Evolutionary conservation across 2,329 filamentous ascomycete genomes (phyloP), one percentile per base, ranked within the genome.

Genomic region (Fonsecaea nubica): DNA sequence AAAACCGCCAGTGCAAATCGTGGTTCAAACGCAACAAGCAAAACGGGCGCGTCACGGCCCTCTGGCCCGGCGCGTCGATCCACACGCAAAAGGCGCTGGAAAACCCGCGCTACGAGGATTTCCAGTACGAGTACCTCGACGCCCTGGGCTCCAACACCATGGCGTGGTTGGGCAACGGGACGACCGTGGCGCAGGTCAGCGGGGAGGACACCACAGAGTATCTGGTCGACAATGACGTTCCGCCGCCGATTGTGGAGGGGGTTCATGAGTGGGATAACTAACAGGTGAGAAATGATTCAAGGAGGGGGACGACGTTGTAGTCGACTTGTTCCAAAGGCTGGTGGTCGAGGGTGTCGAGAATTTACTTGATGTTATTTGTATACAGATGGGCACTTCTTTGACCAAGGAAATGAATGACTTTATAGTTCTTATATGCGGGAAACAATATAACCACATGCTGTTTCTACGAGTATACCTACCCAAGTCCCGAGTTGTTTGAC

Each of bases 81-180:
- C 55, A 57, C 30, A 25, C 18, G 8, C 32, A 18, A 12, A 38
- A 38, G 13, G 55, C 55, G 7, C 33, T 36, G 55, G 18, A 38
- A 25, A 21, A 40, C 15, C 55, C 55, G 4, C 55, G 55, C 12
- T 57, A 18, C 32, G 55, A 57, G 25, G 55, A 57, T 57, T 57
- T 38, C 9, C 12, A 36, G 13, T 57, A 36, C 12, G 35, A 25
- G 10, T 25, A 25, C 12, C 32, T 25, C n/a, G 55, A 38, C 3
- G 33, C 32, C 15, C 15, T 50, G n/a, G 45, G 45, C 18, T 25
- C 21, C 18, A 40, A 57, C 55, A 38, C 13, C 32, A 21, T 57
- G 13, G 55, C 55, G 4, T 57, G 55, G 55, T 6, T 57, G 33
- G 55, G 55, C n/a, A 57, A 57, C 33, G 55, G 55, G 13, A 56